A percentile compares a stretch with the other conserved stretches of the same genome.
Evolutionary conservation across 805 yeast species (phyloP).

Genomic region (Ogataea saltuana): DNA sequence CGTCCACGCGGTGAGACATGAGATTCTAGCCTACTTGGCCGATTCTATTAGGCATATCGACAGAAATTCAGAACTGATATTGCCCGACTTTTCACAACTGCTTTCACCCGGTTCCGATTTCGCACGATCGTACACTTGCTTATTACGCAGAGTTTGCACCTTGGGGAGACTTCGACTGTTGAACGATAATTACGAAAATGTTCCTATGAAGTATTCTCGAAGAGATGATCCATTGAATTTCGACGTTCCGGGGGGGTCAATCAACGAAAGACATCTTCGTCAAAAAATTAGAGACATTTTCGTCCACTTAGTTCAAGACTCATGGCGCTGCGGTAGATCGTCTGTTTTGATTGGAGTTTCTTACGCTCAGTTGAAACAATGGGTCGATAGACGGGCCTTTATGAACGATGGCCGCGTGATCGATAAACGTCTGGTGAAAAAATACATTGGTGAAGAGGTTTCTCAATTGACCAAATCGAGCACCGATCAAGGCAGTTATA

Average conservation of each 20-base stretch:
- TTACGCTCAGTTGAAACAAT: slow-evolving; percentile 43
- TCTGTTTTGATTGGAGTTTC: slow-evolving; percentile 68
- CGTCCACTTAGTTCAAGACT: slow-evolving; percentile 60
- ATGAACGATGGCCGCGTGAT: slow-evolving; percentile 52
- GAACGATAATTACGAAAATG: neutral
- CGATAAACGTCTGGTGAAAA: slow-evolving; percentile 50
- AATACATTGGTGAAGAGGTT: slow-evolving; percentile 55
- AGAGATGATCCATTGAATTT: slow-evolving; percentile 54
- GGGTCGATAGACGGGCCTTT: slow-evolving; percentile 64
- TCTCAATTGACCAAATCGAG: neutral
- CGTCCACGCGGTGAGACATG: neutral
- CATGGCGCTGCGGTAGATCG: no score
- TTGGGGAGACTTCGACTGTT: neutral
- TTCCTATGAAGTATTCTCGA: neutral
- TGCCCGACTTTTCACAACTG: slow-evolving; percentile 1
- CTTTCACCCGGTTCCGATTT: neutral
- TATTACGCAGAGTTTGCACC: neutral
- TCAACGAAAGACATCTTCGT: slow-evolving; percentile 68
- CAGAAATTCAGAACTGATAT: neutral
- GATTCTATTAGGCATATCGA: neutral
- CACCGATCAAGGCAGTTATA: neutral
- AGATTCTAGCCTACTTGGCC: neutral
- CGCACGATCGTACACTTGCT: slow-evolving; percentile 2
- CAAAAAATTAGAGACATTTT: slow-evolving; percentile 63
- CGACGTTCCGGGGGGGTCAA: slow-evolving; percentile 53